Evolutionary conservation across 106 monocot species (phyloP).

Genomic region (Triglochin maritima): DNA sequence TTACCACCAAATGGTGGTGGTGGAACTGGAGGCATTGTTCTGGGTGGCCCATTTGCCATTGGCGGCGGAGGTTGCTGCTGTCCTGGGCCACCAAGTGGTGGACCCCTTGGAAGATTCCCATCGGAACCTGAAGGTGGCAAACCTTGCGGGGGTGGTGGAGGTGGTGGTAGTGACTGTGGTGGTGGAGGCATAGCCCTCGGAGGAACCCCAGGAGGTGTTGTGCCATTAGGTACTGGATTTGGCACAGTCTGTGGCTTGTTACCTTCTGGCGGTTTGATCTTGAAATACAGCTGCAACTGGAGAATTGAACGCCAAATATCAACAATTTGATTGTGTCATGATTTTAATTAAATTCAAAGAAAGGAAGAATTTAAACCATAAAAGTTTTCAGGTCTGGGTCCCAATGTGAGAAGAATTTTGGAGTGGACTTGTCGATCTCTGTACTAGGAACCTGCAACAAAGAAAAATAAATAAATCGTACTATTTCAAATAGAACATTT

Average conservation of each 20-base stretch:
- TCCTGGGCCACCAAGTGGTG: conserved; percentile 19
- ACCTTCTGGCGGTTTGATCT: conserved; percentile 59
- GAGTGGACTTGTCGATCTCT: conserved; percentile 83
- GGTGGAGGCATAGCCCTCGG: conserved; percentile 42
- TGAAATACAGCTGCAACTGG: conserved; percentile 95
- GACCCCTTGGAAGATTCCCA: conserved; percentile 13
- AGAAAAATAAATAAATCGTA: neutral
- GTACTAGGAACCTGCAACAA: conserved; percentile 79
- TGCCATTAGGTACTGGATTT: conserved; percentile 30
- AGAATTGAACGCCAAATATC: neutral
- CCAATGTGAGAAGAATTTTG: conserved; percentile 97
- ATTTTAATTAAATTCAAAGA: neutral
- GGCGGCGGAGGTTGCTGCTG: conserved; percentile 58
- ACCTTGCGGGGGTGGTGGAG: conserved; percentile 42
- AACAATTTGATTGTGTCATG: neutral
- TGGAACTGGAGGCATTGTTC: conserved; percentile 28
- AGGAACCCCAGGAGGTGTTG: conserved; percentile 43
- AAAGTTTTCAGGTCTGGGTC: conserved; percentile 94
- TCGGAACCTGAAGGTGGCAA: conserved; percentile 19
- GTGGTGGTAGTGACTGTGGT: conserved; percentile 40
- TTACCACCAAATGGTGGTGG: conserved; percentile 39
- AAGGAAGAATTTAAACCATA: conserved; percentile 29
- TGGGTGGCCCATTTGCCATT: conserved; percentile 37
- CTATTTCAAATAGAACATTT: neutral
- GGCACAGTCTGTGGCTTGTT: conserved; percentile 44